Evolutionary conservation across 768 basidiomycete species (phyloP).

Genomic region (Boletus patriciae): DNA sequence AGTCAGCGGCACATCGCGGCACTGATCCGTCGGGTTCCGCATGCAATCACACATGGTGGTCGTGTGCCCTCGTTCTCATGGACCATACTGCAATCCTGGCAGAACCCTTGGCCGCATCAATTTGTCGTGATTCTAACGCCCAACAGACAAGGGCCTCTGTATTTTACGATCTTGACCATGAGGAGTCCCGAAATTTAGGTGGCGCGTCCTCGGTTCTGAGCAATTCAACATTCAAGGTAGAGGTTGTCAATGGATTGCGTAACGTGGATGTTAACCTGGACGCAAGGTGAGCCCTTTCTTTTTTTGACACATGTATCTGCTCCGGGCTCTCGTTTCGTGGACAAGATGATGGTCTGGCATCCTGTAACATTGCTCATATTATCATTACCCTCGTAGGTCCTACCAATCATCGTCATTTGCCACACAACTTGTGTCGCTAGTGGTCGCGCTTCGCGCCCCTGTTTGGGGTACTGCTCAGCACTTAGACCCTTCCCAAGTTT

Average conservation of each 20-base stretch:
- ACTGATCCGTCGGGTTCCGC: not conserved
- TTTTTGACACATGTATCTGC: constrained; percentile 14
- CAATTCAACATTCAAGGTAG: constrained; percentile 41
- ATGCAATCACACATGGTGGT: constrained; percentile 11
- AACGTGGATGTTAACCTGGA: constrained; percentile 58
- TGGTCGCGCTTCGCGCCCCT: constrained; percentile 55
- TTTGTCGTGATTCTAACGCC: constrained; percentile 2
- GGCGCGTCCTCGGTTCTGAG: constrained; percentile 36
- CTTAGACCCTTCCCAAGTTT: constrained; percentile 50
- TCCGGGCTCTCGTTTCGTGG: constrained; percentile 31
- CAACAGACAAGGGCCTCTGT: constrained; percentile 4
- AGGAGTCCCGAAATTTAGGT: constrained; percentile 28
- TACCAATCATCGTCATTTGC: constrained; percentile 63
- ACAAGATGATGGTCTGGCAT: constrained; percentile 41
- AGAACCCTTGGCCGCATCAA: constrained; percentile 9
- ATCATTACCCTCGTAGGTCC: constrained; percentile 44
- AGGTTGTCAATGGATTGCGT: constrained; percentile 57
- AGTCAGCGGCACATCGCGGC: not conserved
- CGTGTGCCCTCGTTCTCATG: constrained; percentile 26
- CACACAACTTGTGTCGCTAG: constrained; percentile 52
- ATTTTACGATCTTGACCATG: constrained; percentile 7
- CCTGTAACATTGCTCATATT: constrained; percentile 24
- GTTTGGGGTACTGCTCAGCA: constrained; percentile 51
- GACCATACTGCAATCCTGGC: constrained; percentile 10
- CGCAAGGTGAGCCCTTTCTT: constrained; percentile 60